Conservation (phyloP, 306 rosid species). For the Benincasa hispida region DNA sequence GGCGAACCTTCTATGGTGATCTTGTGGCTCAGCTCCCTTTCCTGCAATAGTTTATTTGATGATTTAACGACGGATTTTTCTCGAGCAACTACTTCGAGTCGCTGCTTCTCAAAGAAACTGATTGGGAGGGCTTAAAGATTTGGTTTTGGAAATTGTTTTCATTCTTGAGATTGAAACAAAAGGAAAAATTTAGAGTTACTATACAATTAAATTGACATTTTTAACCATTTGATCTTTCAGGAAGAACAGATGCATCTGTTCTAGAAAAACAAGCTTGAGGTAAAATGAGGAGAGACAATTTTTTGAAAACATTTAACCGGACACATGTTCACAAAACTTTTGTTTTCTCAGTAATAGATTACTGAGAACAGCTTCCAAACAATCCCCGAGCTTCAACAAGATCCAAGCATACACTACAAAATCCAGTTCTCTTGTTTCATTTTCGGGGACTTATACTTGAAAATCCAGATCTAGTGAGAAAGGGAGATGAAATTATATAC, state of each 20-base stretch:
- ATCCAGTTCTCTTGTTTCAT: not conserved
- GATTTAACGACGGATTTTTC: not conserved
- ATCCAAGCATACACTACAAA: not conserved
- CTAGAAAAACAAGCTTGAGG: not conserved
- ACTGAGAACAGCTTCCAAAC: not conserved
- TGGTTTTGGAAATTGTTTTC: not conserved
- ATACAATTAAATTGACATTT: no score
- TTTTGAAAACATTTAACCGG: not conserved
- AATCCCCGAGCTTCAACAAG: not conserved
- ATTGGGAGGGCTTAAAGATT: not conserved
- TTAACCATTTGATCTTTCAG: no score
- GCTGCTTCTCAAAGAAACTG: not conserved
- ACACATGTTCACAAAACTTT: not conserved
- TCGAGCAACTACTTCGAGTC: conserved; percentile 12
- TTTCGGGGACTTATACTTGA: not conserved
- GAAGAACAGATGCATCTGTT: not conserved
- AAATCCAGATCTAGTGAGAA: not conserved
- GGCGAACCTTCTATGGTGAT: conserved; percentile 31
- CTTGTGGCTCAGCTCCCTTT: conserved; percentile 42
- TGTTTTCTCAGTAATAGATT: not conserved
- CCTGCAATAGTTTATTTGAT: conserved; percentile 33
- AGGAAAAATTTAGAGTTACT: no score
- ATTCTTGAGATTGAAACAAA: no score
- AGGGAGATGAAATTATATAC: not conserved
- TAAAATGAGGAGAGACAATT: not conserved